Conservation (phyloP, 2,329 filamentous ascomycete genomes). For the Fusarium foetens region DNA sequence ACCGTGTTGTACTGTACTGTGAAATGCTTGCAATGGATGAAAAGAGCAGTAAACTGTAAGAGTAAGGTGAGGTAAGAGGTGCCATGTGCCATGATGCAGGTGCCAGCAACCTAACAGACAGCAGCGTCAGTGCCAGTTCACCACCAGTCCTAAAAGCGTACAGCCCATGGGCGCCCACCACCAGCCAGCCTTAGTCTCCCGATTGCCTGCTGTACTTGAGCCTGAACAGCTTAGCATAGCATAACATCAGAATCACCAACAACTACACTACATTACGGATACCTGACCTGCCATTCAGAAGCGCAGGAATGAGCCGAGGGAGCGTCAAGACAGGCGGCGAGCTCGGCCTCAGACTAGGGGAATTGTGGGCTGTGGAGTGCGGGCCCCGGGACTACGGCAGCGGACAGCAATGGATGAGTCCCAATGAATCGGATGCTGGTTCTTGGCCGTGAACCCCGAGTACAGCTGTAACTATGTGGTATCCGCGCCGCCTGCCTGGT, state of each 20-base stretch:
- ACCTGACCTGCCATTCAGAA: slow-evolving; percentile 24
- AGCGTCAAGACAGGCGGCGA: slow-evolving; percentile 27
- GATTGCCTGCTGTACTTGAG: not conserved
- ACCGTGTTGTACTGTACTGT: slow-evolving; percentile 13
- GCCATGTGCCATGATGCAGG: slow-evolving; percentile 32
- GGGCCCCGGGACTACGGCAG: slow-evolving; percentile 41
- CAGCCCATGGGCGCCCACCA: slow-evolving; percentile 29
- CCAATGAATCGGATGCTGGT: slow-evolving; percentile 35
- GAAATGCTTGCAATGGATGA: slow-evolving; percentile 6
- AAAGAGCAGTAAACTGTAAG: not conserved
- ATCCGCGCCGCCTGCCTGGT: not conserved
- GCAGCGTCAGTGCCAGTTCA: slow-evolving; percentile 25
- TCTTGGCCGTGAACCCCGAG: slow-evolving; percentile 39
- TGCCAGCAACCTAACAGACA: slow-evolving; percentile 9
- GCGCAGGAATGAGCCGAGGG: slow-evolving; percentile 33
- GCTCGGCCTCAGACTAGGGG: slow-evolving; percentile 28
- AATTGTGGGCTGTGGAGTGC: slow-evolving; percentile 37
- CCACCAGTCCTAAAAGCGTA: slow-evolving; percentile 29
- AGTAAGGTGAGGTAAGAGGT: slow-evolving; percentile 26
- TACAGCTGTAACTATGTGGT: slow-evolving; percentile 20
- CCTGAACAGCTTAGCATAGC: slow-evolving; percentile 8
- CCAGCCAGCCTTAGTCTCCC: slow-evolving; percentile 1
- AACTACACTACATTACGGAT: not conserved
- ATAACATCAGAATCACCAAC: slow-evolving; percentile 15
- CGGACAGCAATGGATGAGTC: slow-evolving; percentile 33